phyloP scores from a whole-genome alignment of 2,329 filamentous ascomycete species.

The Parafenestella ontariensis region DNA sequence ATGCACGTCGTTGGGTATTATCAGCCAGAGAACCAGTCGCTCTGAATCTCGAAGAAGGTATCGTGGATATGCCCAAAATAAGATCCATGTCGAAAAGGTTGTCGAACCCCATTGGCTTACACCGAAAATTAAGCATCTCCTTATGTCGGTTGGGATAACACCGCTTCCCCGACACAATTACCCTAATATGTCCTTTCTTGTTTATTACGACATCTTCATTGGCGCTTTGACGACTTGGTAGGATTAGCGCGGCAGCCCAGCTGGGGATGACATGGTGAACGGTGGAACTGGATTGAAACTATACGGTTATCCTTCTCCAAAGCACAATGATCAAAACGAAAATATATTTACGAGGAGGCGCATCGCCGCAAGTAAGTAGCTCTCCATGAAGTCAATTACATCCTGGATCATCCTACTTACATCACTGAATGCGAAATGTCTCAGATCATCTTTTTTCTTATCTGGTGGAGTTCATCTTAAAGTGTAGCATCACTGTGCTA shows the following conservation, averaged over 20 bases:
- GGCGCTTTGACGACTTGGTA: constrained; percentile 22
- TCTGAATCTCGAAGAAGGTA: constrained; percentile 43
- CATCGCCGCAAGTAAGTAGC: constrained; percentile 26
- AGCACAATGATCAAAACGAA: constrained; percentile 17
- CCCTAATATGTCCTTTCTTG: constrained; percentile 39
- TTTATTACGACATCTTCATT: constrained; percentile 37
- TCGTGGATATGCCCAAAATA: constrained; percentile 42
- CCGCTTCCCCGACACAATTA: constrained; percentile 36
- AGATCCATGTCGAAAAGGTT: constrained; percentile 41
- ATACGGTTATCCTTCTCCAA: constrained; percentile 32
- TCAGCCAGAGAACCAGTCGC: constrained; percentile 34
- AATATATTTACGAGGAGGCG: constrained; percentile 23
- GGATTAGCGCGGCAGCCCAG: constrained; percentile 15
- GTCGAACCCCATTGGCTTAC: constrained; percentile 40
- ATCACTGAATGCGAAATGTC: not conserved
- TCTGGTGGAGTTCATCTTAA: not conserved
- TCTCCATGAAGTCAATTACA: constrained; percentile 22
- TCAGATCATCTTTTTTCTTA: not conserved
- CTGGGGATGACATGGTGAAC: constrained; percentile 20
- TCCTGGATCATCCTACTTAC: constrained; percentile 8
- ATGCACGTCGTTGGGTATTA: constrained; percentile 40
- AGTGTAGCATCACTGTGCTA: not conserved
- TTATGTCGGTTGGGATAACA: constrained; percentile 29
- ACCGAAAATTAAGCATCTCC: constrained; percentile 32
- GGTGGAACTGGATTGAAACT: constrained; percentile 26